Percentiles rank a stretch among this genome's conserved stretches.
phyloP scores from a whole-genome alignment of 331 rosid genomes.

The Acacia pycnantha region DNA sequence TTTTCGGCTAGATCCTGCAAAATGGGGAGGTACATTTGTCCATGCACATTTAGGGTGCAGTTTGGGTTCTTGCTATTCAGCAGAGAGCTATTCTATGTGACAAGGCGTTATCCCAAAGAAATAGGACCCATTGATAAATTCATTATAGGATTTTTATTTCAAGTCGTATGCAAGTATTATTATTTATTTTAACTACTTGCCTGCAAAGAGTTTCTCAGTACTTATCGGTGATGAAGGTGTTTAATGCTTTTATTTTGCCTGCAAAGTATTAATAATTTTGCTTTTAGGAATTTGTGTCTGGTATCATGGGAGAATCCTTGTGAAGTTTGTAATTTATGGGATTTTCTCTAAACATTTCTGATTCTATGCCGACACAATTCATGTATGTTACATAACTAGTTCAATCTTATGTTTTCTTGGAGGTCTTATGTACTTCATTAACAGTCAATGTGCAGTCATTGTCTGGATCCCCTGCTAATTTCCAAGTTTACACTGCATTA shows the following conservation, averaged over 20 bases:
- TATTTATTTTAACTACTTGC: neutral
- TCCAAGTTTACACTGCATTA: slow-evolving; percentile 88
- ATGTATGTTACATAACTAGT: neutral
- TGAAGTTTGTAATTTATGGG: slow-evolving; percentile 5
- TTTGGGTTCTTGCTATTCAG: slow-evolving; percentile 19
- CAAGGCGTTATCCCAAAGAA: slow-evolving; percentile 8
- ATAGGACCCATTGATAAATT: neutral
- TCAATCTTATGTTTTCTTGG: slow-evolving; percentile 22
- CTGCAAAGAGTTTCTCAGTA: neutral
- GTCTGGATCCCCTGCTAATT: slow-evolving; percentile 90
- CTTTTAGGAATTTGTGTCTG: slow-evolving; percentile 4
- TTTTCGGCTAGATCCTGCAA: slow-evolving; percentile 71
- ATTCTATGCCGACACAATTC: neutral
- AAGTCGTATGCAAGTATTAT: neutral
- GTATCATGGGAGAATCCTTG: neutral
- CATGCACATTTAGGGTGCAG: neutral
- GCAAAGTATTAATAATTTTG: neutral
- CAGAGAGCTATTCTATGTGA: neutral
- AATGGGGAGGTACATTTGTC: slow-evolving; percentile 75
- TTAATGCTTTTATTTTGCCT: neutral
- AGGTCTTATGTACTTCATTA: slow-evolving; percentile 29
- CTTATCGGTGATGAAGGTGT: neutral
- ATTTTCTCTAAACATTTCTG: neutral
- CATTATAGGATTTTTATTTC: neutral
- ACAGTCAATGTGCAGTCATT: slow-evolving; percentile 88